Percentiles rank a stretch among this genome's conserved stretches.
Evolutionary conservation across 352 stramenopile genomes (phyloP).

Genomic region (Phytophthora citrophthora): DNA sequence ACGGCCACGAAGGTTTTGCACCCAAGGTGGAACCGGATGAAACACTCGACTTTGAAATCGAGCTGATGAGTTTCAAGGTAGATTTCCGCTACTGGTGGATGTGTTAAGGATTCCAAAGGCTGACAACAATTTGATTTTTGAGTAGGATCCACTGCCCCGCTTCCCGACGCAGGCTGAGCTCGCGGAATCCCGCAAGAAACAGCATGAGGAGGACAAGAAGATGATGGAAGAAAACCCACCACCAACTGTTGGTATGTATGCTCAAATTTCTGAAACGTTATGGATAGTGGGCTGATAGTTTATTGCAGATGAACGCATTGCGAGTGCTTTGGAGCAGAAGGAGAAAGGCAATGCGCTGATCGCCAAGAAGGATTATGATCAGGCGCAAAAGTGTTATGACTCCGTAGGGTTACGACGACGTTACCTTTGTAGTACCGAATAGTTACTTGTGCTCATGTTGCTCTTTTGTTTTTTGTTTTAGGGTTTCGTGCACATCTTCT

Average conservation of each 20-base stretch:
- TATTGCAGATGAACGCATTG: constrained; percentile 70
- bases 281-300: not conserved
- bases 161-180: constrained; percentile 87
- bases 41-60: constrained; percentile 89
- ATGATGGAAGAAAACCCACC: constrained; percentile 87
- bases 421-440: not conserved
- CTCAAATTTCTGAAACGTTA: no score
- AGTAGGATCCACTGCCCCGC: constrained; percentile 75
- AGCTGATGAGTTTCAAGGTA: constrained; percentile 81
- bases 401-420: constrained; percentile 44
- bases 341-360: constrained; percentile 82
- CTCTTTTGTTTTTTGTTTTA: constrained; percentile 13
- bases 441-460: no score
- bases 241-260: constrained; percentile 66
- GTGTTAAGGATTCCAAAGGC: not conserved
- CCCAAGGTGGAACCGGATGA: constrained; percentile 88
- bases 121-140: not conserved
- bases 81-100: not conserved
- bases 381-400: constrained; percentile 87
- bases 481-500: constrained; percentile 90
- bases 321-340: constrained; percentile 73
- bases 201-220: constrained; percentile 84
- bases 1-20: constrained; percentile 78
- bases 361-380: constrained; percentile 70
- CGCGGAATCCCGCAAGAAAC: constrained; percentile 81